Evolutionary conservation across 2,329 filamentous ascomycete species (phyloP), one percentile per base, ranked within the genome.

Genomic region (Penicillium sp.): DNA sequence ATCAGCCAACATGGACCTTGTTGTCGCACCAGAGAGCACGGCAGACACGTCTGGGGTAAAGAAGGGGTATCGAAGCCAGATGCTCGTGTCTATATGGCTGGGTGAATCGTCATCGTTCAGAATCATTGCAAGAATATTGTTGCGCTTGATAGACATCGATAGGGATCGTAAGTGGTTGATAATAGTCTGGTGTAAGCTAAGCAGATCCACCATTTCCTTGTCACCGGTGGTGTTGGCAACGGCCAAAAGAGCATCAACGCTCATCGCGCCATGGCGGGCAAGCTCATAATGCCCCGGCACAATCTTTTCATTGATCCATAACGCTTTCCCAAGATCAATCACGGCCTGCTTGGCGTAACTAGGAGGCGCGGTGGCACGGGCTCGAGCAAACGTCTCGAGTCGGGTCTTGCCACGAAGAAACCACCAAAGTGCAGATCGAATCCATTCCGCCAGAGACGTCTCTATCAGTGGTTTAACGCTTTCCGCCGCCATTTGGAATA

Each of bases 401-500:
- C 80, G 79, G 55, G 81, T 77, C 44, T 88, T 80, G 13, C 88
- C 89, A 50, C 79, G 83, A 30, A 94, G 59, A 55, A 95, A 93
- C 89, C 89, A 95, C 89, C 89, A 95, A 0, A 85, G 69, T 3
- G 79, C 81, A 15, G 80, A 82, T 41, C 85, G 76, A 7, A 83
- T 72, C 68, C 89, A 82, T 42, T 87, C 78, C 31, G 74, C 71
- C 0, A 82, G 72, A 0, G 78, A 69, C 34, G 77, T 82, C 18
- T 75, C 72, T 38, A 77, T 72, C 3, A 88, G 59, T 0, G 85
- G 79, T 45, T 77, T 80, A 18, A 82, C 71, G 20, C 80, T 76
- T 60, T 94, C 85, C 0, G 87, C 82, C 40, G 89, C 85, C 29
- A 90, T 64, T 25, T 79, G 74, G 57, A 94, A 93, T 2, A 92